A percentile compares a stretch with the other conserved stretches of the same genome.
Conservation (phyloP, 2,329 filamentous ascomycete species). For the Periconia digitata region DNA sequence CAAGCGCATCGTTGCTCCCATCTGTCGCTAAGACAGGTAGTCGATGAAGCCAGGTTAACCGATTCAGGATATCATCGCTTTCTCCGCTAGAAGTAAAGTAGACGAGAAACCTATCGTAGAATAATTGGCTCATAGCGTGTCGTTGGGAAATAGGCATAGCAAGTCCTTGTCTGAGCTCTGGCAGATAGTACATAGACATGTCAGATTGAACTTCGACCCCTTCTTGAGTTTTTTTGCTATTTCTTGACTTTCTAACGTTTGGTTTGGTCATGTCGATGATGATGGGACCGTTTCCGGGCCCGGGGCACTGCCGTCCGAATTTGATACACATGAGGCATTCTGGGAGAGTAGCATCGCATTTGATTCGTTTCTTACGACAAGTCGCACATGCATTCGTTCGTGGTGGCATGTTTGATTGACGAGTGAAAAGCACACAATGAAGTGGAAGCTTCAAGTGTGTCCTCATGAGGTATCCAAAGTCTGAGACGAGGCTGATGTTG, state of each 20-base stretch:
- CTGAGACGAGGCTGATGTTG: too few species aligned
- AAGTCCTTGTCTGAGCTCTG: slow-evolving; percentile 3
- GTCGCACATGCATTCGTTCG: slow-evolving; percentile 28
- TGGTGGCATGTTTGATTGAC: slow-evolving; percentile 19
- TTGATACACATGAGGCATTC: slow-evolving; percentile 34
- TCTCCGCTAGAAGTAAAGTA: slow-evolving; percentile 31
- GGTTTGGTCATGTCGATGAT: slow-evolving; percentile 34
- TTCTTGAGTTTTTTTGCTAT: too few species aligned
- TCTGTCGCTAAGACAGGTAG: slow-evolving; percentile 25
- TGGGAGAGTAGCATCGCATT: slow-evolving; percentile 34
- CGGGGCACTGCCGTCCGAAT: slow-evolving; percentile 25
- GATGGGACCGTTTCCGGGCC: slow-evolving; percentile 26
- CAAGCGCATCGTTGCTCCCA: slow-evolving; percentile 25
- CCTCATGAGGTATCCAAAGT: too few species aligned
- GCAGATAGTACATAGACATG: background rate
- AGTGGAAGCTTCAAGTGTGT: too few species aligned
- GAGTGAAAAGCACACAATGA: too few species aligned
- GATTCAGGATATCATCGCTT: slow-evolving; percentile 23
- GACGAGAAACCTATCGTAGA: slow-evolving; percentile 29
- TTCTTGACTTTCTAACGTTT: slow-evolving; percentile 15
- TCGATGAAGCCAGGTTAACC: slow-evolving; percentile 30
- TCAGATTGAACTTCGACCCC: background rate
- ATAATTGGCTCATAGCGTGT: slow-evolving; percentile 22
- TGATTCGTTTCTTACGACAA: slow-evolving; percentile 37
- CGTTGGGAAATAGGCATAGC: slow-evolving; percentile 17